Evolutionary conservation across 495 filamentous ascomycete genomes (phyloP).

Genomic region (Neurospora pannonica): DNA sequence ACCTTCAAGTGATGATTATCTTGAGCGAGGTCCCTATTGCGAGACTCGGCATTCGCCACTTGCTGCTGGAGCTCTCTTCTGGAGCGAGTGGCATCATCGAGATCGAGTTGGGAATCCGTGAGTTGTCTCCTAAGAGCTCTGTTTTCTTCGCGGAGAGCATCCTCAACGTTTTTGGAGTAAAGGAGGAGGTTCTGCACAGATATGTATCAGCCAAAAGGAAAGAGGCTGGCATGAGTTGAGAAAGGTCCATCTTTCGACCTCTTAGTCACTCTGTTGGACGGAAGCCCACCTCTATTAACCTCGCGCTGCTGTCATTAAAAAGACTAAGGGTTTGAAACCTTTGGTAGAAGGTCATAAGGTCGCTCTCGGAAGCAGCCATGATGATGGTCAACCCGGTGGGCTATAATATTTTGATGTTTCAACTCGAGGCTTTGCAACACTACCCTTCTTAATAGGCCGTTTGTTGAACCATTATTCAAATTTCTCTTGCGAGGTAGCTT

Average conservation of each 20-base stretch:
- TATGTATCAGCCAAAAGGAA: neutral
- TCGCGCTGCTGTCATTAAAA: slow-evolving; percentile 24
- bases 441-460: too few relatives aligned
- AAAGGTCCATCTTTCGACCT: neutral
- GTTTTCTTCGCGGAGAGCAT: slow-evolving; percentile 28
- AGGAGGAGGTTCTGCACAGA: slow-evolving; percentile 33
- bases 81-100: slow-evolving; percentile 28
- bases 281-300: slow-evolving; percentile 28
- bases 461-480: too few relatives aligned
- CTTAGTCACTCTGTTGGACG: neutral
- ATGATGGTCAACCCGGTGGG: neutral
- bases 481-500: too few relatives aligned
- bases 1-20: slow-evolving; percentile 32
- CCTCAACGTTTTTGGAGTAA: slow-evolving; percentile 27
- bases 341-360: slow-evolving; percentile 32
- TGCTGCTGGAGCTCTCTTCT: slow-evolving; percentile 36
- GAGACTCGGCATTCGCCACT: slow-evolving; percentile 9
- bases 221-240: slow-evolving; percentile 1
- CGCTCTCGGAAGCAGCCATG: neutral
- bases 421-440: neutral
- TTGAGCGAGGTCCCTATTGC: slow-evolving; percentile 4
- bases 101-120: slow-evolving; percentile 31
- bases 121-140: slow-evolving; percentile 21
- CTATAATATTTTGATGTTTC: neutral
- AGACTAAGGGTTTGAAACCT: slow-evolving; percentile 29